These are phyloP conservation scores for Malassezia dermatis DNA, from an alignment of 1,284 basidiomycete genomes.

Conservation along the genomic window DNA sequence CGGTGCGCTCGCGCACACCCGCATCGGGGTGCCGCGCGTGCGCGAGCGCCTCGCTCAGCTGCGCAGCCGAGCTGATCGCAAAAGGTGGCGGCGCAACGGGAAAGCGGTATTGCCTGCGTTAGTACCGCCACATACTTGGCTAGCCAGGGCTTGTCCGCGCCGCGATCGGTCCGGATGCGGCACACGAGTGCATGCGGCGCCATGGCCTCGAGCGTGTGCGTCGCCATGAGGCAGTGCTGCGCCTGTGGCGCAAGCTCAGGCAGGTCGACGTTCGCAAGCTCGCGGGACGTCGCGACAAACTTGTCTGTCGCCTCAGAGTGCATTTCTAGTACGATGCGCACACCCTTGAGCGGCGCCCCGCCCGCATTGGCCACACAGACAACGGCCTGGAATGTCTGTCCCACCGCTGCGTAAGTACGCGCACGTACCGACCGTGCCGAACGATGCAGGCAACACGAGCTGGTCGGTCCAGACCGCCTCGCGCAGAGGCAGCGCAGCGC, in stretches of 20 bases:
- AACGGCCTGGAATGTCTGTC: constrained; percentile 13
- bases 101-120: constrained; percentile 11
- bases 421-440: constrained; percentile 10
- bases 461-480: constrained; percentile 9
- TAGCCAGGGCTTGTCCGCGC: not conserved
- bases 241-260: not conserved
- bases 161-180: constrained; percentile 1
- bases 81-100: constrained; percentile 9
- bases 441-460: constrained; percentile 6
- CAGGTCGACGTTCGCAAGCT: not conserved
- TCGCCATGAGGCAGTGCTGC: constrained; percentile 1
- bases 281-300: not conserved
- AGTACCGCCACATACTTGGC: constrained; percentile 2
- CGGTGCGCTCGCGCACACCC: constrained; percentile 1
- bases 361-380: constrained; percentile 7
- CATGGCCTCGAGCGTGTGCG: not conserved
- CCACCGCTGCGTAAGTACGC: constrained; percentile 1
- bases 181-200: constrained; percentile 14
- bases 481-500: not conserved
- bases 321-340: constrained; percentile 6
- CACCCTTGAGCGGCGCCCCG: not conserved
- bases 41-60: not conserved
- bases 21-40: not conserved
- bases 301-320: not conserved
- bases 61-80: constrained; percentile 2